phyloP scores from a whole-genome alignment of 23 red algal species.

The Gracilaria caudata region DNA sequence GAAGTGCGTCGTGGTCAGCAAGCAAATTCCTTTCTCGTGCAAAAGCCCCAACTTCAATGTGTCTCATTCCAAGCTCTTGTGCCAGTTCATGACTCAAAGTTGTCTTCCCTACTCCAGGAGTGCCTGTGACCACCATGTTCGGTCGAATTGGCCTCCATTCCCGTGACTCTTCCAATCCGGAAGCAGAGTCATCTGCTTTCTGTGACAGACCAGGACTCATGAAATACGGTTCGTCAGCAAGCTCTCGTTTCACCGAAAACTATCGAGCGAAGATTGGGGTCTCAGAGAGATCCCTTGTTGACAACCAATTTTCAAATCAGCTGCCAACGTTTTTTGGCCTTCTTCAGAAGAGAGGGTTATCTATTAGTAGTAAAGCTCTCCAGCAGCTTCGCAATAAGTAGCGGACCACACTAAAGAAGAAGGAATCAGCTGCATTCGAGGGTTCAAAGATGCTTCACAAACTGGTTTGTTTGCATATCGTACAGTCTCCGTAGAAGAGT shows the following conservation, averaged over 20 bases:
- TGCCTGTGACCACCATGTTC: constrained; percentile 86
- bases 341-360: too few relatives aligned
- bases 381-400: too few relatives aligned
- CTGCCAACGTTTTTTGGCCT: not conserved
- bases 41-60: constrained; percentile 72
- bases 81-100: constrained; percentile 18
- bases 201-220: not conserved
- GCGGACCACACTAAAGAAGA: too few relatives aligned
- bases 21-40: constrained; percentile 45
- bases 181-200: not conserved
- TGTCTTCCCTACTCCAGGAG: constrained; percentile 72
- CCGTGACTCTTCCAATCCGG: not conserved
- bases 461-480: not conserved
- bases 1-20: constrained; percentile 48
- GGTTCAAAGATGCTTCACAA: not conserved
- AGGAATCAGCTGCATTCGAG: not conserved
- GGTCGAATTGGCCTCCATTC: constrained; percentile 55
- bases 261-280: not conserved
- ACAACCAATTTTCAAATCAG: not conserved
- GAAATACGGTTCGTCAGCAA: not conserved
- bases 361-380: too few relatives aligned
- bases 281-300: not conserved
- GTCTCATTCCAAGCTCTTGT: constrained; percentile 45
- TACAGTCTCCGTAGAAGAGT: not conserved
- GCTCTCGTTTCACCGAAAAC: not conserved